Evolutionary conservation across 805 yeast species (phyloP).

Genomic region (Candida koratica): DNA sequence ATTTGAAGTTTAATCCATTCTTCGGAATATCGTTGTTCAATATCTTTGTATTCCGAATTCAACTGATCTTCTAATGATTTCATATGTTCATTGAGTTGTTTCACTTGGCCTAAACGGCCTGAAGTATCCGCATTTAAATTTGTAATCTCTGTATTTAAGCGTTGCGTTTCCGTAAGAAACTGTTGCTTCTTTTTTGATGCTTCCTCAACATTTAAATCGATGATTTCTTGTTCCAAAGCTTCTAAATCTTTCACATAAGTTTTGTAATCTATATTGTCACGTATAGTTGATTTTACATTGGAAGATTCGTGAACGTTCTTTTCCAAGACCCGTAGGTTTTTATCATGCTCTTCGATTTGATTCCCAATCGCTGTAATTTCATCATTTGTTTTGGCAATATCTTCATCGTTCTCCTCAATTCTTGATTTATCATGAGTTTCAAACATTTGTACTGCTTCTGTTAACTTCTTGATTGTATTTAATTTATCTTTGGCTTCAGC

Average conservation of each 20-base stretch:
- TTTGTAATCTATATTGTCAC: constrained; percentile 60
- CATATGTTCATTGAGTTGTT: constrained; percentile 75
- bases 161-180: constrained; percentile 55
- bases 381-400: constrained; percentile 23
- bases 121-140: constrained; percentile 61
- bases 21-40: constrained; percentile 57
- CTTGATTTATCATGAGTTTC: constrained; percentile 18
- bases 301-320: constrained; percentile 51
- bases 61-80: constrained; percentile 54
- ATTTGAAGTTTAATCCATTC: constrained; percentile 79
- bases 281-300: constrained; percentile 57
- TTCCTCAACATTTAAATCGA: constrained; percentile 45
- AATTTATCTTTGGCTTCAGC: neutral
- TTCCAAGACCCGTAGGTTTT: constrained; percentile 28
- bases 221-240: constrained; percentile 36
- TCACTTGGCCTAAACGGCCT: constrained; percentile 78
- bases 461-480: neutral
- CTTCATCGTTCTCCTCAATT: constrained; percentile 19
- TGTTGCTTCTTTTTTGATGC: constrained; percentile 59
- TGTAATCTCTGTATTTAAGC: constrained; percentile 49
- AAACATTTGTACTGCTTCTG: constrained; percentile 17
- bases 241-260: constrained; percentile 38
- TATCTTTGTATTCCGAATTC: constrained; percentile 63
- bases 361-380: constrained; percentile 12
- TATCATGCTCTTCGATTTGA: constrained; percentile 19